Conservation (phyloP, 23 red algal species). For the Gracilariopsis chorda region DNA sequence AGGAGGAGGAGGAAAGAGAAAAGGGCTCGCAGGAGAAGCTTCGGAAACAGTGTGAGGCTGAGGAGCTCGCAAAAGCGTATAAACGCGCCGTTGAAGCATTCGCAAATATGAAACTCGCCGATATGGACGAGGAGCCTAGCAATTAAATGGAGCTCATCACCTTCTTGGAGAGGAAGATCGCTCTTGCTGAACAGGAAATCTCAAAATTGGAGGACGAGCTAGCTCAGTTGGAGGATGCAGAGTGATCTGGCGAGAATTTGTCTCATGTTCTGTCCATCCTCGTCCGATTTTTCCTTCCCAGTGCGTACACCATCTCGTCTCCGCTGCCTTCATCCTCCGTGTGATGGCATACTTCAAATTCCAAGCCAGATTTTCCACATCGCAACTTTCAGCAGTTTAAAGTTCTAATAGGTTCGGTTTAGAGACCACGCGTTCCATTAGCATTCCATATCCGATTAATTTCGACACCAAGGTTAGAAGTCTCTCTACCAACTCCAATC, state of each 20-base stretch:
- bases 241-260: too few species aligned
- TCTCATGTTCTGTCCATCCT: too few species aligned
- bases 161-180: conserved; percentile 65
- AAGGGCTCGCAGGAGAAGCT: background rate
- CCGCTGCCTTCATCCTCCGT: background rate
- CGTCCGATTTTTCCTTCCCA: background rate
- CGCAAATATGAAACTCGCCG: background rate
- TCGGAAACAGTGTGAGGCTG: conserved; percentile 28
- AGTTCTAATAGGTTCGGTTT: conserved; percentile 12
- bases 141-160: conserved; percentile 40
- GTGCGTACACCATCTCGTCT: background rate
- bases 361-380: background rate
- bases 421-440: background rate
- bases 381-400: background rate
- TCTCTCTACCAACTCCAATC: background rate
- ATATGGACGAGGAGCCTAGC: conserved; percentile 28
- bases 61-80: conserved; percentile 19
- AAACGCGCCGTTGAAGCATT: conserved; percentile 32
- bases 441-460: conserved; percentile 4
- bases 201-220: conserved; percentile 41
- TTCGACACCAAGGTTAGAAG: background rate
- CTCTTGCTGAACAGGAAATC: conserved; percentile 52
- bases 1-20: conserved; percentile 25
- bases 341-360: conserved; percentile 5
- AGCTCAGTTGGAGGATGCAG: conserved; percentile 23